Evolutionary conservation across 2,329 filamentous ascomycete genomes (phyloP), one percentile per base, ranked within the genome.

Genomic region (Zymoseptoria crescenta): DNA sequence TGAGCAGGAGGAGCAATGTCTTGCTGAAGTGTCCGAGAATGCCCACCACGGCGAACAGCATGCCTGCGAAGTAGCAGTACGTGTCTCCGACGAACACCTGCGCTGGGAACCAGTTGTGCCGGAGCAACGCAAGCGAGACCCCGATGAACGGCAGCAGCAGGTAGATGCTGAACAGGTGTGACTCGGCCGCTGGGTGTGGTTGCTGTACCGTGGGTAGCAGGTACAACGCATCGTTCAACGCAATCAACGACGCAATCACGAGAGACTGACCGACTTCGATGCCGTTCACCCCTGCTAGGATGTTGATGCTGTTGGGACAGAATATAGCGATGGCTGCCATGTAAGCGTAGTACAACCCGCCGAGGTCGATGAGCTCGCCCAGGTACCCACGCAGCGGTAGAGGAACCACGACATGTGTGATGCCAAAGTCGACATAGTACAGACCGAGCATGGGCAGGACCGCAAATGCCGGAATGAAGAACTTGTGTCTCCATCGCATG

Each of bases 31-130:
- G 94, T 24, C 94, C 94, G 56, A 96, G 82, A 70, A 99, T 97
- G 64, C 91, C 91, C 65, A 97, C 94, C 51, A 96, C 92, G 56
- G 93, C 94, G 73, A 99, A 99, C 48, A 97, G 89, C 91, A 99
- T 99, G 66, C 94, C 94, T 0, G 94, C 94, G 74, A 99, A 96
- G 77, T 99, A 99, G 81, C 94, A 99, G 81, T 97, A 99, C 3
- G 94, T 99, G 75, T 99, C 94, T 58, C 94, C 94, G 8, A 97
- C 93, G 70, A 99, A 99, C 8, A 97, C 94, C 68, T 86, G 87
- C 24, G 93, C 91, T 0, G 94, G 94, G 72, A 91, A 99, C 89
- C 91, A 95, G 75, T 99, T 99, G 79, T 99, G 92, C 72, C 77
- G 84, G 70, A 94, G 83, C 16, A 99, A 81, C 8, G 94, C 94